Conservation (phyloP, 495 filamentous ascomycete genomes). For the Talaromyces wortmannii region DNA sequence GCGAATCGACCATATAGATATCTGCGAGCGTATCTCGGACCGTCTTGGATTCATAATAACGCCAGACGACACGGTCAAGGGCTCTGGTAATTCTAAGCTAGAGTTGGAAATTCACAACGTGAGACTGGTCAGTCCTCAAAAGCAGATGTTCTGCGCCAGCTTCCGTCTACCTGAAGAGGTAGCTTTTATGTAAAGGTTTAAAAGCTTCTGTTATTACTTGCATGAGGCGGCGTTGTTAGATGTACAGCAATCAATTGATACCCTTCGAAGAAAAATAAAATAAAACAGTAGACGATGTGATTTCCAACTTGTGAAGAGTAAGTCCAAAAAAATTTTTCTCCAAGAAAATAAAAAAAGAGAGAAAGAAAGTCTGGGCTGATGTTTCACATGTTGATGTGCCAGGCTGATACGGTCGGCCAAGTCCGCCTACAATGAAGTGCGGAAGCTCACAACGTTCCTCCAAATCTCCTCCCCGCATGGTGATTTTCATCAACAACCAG, state of each 20-base stretch:
- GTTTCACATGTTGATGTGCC: too few relatives aligned
- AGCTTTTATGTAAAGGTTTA: conserved; percentile 54
- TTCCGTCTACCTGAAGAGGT: conserved; percentile 79
- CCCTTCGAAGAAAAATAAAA: too few relatives aligned
- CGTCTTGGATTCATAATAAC: conserved; percentile 56
- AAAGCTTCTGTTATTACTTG: not conserved
- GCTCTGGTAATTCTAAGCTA: conserved; percentile 34
- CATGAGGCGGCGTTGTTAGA: not conserved
- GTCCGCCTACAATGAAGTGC: too few relatives aligned
- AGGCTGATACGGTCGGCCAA: too few relatives aligned
- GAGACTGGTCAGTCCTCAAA: conserved; percentile 82
- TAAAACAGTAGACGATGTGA: too few relatives aligned
- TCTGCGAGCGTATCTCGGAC: conserved; percentile 61
- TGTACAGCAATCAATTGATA: not conserved
- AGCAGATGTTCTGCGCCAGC: conserved; percentile 93
- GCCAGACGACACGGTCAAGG: conserved; percentile 44
- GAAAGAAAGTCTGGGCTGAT: too few relatives aligned
- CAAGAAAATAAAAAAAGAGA: too few relatives aligned
- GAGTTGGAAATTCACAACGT: conserved; percentile 69
- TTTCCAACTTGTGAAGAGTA: too few relatives aligned
- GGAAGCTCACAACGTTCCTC: too few relatives aligned
- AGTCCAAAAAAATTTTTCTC: too few relatives aligned
- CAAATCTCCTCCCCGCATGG: too few relatives aligned
- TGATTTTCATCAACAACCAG: too few relatives aligned
- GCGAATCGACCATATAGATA: conserved; percentile 47